Base-by-base conservation (phyloP, 2,329 filamentous ascomycete species). In the Fusarium denticulatum region DNA sequence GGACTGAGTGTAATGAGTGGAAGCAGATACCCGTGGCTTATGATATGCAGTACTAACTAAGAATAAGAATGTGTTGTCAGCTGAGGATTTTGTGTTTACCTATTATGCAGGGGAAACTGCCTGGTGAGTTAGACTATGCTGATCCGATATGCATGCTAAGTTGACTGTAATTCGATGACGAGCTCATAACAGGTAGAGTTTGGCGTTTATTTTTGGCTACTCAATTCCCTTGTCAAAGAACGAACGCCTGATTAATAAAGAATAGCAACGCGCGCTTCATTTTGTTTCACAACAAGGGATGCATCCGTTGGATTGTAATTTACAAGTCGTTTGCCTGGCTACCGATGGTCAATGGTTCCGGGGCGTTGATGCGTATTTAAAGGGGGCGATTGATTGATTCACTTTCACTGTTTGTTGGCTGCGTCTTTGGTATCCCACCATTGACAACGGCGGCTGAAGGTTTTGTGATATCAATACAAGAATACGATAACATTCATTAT, bases 151-250 rank as follows among this genome's bases (percentile, higher is more conserved):
- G 46, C 50, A 69, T 34, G 50, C 43, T 36, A 42, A 39, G 43
- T 60, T 69, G 26, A 36, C 30, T 47, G 61, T 37, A 53, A 60
- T 66, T 74, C 71, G 65, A 74, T 74, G 72, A 74, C 68, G 72
- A 72, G 64, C 57, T 74, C 52, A 69, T 45, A 50, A 39, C 43
- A 52, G 52, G 28, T 36, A 70, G 58, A 69, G 53, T 60, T 64
- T 63, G 20, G 36, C n/a, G 18, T 28, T 22, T 47, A 14, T 14
- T 28, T 46, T 28, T 22, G 26, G 20, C 26, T 28, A 46, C 43
- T 13, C 18, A 24, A 12, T 16, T 18, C n/a, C 26, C 45, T 47
- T 16, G 37, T 39, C 18, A 49, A 24, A 36, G 24, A 18, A 56
- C 14, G 20, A 15, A 56, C 5, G 28, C 18, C 24, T n/a, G 28